Percentiles rank a stretch among this genome's conserved stretches.
phyloP scores from a whole-genome alignment of 768 basidiomycete species.

The Lactarius deliciosus region DNA sequence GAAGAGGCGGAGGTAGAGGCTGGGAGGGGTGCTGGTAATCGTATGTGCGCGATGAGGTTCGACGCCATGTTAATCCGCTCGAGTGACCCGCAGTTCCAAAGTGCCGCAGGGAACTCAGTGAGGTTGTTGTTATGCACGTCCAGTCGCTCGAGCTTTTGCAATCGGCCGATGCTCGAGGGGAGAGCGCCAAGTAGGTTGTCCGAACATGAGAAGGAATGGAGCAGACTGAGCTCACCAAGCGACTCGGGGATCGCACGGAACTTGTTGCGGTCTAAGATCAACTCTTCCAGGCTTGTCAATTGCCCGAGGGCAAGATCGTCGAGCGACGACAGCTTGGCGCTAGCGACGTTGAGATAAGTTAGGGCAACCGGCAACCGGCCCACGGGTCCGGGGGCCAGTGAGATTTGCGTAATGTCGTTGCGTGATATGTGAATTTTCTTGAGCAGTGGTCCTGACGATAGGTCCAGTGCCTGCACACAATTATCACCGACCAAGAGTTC shows the following conservation, averaged over 20 bases:
- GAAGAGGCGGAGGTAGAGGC: slow-evolving; percentile 32
- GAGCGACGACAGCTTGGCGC: slow-evolving; percentile 83
- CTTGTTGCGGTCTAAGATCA: slow-evolving; percentile 84
- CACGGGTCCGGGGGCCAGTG: slow-evolving; percentile 53
- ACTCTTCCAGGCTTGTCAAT: slow-evolving; percentile 64
- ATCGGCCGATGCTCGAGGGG: slow-evolving; percentile 70
- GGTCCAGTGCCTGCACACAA: slow-evolving; percentile 72
- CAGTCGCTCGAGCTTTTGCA: slow-evolving; percentile 71
- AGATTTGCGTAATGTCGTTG: slow-evolving; percentile 86
- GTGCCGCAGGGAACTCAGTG: slow-evolving; percentile 62
- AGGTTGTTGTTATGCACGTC: slow-evolving; percentile 93
- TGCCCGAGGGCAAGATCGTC: slow-evolving; percentile 72
- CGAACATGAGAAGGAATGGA: slow-evolving; percentile 80
- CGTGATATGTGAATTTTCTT: slow-evolving; percentile 71
- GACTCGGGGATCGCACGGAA: slow-evolving; percentile 83
- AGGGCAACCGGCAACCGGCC: slow-evolving; percentile 52
- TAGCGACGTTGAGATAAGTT: slow-evolving; percentile 79
- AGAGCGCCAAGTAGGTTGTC: slow-evolving; percentile 83
- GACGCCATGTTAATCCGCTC: slow-evolving; percentile 80
- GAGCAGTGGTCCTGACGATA: slow-evolving; percentile 68
- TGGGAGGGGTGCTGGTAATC: slow-evolving; percentile 47
- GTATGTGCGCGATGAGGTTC: slow-evolving; percentile 76
- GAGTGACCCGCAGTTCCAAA: slow-evolving; percentile 85
- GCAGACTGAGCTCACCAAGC: slow-evolving; percentile 67
- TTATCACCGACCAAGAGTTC: slow-evolving; percentile 81